Percentiles rank a stretch among this genome's conserved stretches.
Evolutionary conservation across 441 rosid genomes (phyloP).

Genomic region (Hura crepitans): DNA sequence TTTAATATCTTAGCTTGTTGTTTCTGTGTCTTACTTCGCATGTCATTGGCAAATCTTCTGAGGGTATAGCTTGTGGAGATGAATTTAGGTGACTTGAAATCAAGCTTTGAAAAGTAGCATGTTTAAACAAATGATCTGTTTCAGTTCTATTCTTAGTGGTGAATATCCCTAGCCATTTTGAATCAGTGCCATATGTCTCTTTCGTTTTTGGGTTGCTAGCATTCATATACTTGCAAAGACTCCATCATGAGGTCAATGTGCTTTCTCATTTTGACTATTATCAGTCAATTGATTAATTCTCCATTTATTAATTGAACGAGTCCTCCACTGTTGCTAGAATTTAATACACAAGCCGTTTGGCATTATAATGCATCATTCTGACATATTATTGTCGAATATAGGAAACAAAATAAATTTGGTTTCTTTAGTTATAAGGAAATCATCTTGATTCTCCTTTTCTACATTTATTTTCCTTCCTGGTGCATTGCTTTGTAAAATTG

Average conservation of each 20-base stretch:
- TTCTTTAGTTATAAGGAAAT: no score
- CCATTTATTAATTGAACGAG: background rate
- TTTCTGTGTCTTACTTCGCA: background rate
- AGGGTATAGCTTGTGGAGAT: background rate
- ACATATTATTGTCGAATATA: background rate
- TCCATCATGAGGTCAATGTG: background rate
- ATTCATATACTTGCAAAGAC: background rate
- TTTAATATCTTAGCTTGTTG: background rate
- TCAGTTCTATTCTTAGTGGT: background rate
- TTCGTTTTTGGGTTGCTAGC: background rate
- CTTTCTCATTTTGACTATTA: background rate
- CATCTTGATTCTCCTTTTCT: no score
- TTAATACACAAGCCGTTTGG: background rate
- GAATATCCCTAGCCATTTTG: background rate
- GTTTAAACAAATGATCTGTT: background rate
- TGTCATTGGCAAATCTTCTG: background rate
- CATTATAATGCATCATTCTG: background rate
- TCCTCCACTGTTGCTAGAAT: background rate
- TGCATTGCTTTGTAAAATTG: background rate
- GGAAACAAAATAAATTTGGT: no score
- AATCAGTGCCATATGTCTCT: background rate
- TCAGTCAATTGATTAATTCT: background rate
- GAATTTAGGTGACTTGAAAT: background rate
- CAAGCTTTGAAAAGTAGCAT: background rate
- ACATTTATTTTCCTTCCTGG: no score